Base-by-base conservation (phyloP, 108 stramenopile genomes). In the Skeletonema potamos region DNA sequence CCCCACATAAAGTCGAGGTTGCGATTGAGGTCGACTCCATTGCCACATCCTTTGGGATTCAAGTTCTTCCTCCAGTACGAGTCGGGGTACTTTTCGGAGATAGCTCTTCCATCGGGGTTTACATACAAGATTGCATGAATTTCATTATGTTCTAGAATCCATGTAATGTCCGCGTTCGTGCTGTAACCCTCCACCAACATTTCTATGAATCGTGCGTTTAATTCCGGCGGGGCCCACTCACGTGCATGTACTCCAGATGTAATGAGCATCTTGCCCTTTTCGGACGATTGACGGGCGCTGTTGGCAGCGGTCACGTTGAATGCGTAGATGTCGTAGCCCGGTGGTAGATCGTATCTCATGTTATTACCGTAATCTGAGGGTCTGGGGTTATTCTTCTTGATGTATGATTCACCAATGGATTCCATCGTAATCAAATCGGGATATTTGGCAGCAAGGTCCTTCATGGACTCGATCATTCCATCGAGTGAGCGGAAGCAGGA, bases 1-100 rank as follows among this genome's bases (percentile, higher is more conserved):
- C 85, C 85, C 87, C 87, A 88, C 32, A 46, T 33, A 24, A 83
- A 85, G 44, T 73, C 71, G 43, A 69, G 86, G 44, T 88, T 88
- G 13, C 85, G 82, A 72, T 89, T 89, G 30, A 89, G 48, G 58
- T 89, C 88, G 18, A 86, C 86, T 2, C 88, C 88, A 32, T 29
- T 46, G 1, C 41, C 24, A n/a, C 62, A 54, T 4, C 37, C 51
- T 28, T 69, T 62, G 2, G 64, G 57, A 27, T 82, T 82, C 22
- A 79, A 33, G 62, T 88, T 88, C 68, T 88, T 88, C 9, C 87
- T 68, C 56, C 72, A 68, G 0, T 33, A 55, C 1, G 18, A 29
- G 5, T 34, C 24, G 12, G 68, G 76, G 62, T 74, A 61, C 11
- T 63, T 76, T 46, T 89, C 86, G 0, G 78, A 76, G 9, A 79